Evolutionary conservation across 805 yeast genomes (phyloP).

Genomic region (Myxozyma geophila): DNA sequence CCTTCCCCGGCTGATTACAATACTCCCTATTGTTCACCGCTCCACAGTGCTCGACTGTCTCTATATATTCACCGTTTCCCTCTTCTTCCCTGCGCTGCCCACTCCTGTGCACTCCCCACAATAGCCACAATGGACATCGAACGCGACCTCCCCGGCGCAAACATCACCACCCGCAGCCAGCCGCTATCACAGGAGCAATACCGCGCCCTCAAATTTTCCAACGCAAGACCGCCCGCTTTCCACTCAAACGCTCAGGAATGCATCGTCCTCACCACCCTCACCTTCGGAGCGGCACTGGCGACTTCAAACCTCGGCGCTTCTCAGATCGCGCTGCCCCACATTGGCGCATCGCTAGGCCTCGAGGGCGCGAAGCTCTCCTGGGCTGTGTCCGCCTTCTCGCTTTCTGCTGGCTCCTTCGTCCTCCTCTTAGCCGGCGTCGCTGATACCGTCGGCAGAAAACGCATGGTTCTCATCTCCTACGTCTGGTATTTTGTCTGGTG

Average conservation of each 20-base stretch:
- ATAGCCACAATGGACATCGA: not conserved
- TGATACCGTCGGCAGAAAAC: conserved; percentile 53
- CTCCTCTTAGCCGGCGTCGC: conserved; percentile 53
- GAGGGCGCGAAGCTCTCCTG: conserved; percentile 52
- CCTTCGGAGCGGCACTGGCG: conserved; percentile 51
- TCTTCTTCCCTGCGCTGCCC: too few relatives aligned
- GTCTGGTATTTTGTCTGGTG: conserved; percentile 44
- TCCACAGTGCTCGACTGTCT: too few relatives aligned
- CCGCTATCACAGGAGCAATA: conserved; percentile 1
- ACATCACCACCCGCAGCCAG: not conserved
- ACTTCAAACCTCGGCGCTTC: conserved; percentile 48
- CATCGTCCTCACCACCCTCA: conserved; percentile 43
- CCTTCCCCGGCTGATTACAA: too few relatives aligned
- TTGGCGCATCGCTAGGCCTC: conserved; percentile 46
- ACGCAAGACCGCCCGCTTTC: conserved; percentile 48
- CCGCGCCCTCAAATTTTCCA: conserved; percentile 12
- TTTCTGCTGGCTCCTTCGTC: conserved; percentile 52
- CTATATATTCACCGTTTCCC: too few relatives aligned
- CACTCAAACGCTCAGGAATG: conserved; percentile 45
- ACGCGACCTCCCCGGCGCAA: too few relatives aligned
- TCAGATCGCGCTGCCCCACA: conserved; percentile 47
- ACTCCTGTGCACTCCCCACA: too few relatives aligned
- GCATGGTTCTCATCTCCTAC: conserved; percentile 47
- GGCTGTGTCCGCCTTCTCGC: conserved; percentile 50
- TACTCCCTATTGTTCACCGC: too few relatives aligned